Evolutionary conservation across 306 rosid genomes (phyloP).

Genomic region (Erythrophleum fordii): DNA sequence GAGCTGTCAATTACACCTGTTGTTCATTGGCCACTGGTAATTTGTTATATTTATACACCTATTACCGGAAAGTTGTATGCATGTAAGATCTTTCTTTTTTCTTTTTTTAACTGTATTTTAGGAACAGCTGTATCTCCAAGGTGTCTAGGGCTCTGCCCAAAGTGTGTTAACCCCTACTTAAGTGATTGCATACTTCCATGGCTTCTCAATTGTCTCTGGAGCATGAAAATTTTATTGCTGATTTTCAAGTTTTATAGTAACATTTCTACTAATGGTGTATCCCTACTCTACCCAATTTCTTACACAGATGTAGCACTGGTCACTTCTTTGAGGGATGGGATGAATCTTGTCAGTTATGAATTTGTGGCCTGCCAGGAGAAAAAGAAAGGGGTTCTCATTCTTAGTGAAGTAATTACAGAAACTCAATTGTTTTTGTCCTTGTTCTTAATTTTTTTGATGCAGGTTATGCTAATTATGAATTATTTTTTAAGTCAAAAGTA

Average conservation of each 20-base stretch:
- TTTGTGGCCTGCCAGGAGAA: conserved; percentile 90
- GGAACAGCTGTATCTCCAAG: conserved; percentile 8
- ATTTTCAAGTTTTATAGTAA: conserved; percentile 1
- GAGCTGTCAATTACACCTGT: neutral
- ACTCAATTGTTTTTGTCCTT: conserved; percentile 13
- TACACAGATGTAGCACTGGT: conserved; percentile 80
- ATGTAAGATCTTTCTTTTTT: conserved; percentile 11
- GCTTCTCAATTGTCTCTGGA: conserved; percentile 28
- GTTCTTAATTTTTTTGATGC: conserved; percentile 21
- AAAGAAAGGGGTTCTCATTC: conserved; percentile 88
- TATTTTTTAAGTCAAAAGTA: conserved; percentile 1
- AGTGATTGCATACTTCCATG: conserved; percentile 12
- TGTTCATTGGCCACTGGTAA: conserved; percentile 1
- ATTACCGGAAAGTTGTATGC: neutral
- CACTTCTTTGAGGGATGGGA: conserved; percentile 88
- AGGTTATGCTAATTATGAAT: conserved; percentile 19
- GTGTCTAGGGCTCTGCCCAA: conserved; percentile 15
- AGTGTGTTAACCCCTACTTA: conserved; percentile 12
- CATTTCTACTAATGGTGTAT: conserved; percentile 27
- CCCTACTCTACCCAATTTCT: conserved; percentile 9
- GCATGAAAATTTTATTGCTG: conserved; percentile 16
- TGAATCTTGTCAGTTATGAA: conserved; percentile 95
- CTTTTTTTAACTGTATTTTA: conserved; percentile 11
- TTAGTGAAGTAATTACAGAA: conserved; percentile 75
- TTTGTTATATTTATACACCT: neutral